Conservation (phyloP, 2,329 filamentous ascomycete genomes). For the Arthroderma sp. region DNA sequence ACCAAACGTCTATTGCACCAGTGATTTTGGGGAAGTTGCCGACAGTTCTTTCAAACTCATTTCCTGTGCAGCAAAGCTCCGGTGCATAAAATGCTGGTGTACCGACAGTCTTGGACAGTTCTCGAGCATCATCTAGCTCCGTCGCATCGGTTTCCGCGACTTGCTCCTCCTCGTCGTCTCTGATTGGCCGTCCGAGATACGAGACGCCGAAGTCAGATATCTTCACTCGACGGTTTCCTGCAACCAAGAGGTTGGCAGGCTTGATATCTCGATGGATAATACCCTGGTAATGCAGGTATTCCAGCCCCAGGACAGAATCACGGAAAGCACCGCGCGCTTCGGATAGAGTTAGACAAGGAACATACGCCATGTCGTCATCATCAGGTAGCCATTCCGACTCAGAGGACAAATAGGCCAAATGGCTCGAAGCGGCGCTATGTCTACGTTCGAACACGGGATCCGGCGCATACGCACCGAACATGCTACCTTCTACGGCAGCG, state of each 20-base stretch:
- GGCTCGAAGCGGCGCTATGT: conserved; percentile 66
- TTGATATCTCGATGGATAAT: conserved; percentile 79
- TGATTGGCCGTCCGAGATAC: conserved; percentile 79
- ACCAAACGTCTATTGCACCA: conserved; percentile 94
- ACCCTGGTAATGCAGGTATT: conserved; percentile 82
- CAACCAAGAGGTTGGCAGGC: conserved; percentile 81
- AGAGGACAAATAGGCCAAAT: conserved; percentile 30
- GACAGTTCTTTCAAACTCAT: conserved; percentile 42
- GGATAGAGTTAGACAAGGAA: conserved; percentile 79
- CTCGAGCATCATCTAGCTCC: conserved; percentile 82
- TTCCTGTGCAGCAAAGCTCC: conserved; percentile 82
- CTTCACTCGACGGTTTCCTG: conserved; percentile 73
- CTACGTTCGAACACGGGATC: conserved; percentile 51
- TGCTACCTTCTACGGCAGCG: conserved; percentile 58
- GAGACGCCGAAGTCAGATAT: conserved; percentile 99
- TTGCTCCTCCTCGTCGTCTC: conserved; percentile 68
- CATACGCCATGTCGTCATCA: conserved; percentile 81
- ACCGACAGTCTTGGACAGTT: conserved; percentile 94
- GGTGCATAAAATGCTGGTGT: conserved; percentile 97
- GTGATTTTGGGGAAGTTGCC: conserved; percentile 59
- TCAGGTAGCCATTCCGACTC: conserved; percentile 31
- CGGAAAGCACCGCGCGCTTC: conserved; percentile 75
- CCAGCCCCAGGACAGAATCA: conserved; percentile 81
- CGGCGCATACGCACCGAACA: conserved; percentile 59
- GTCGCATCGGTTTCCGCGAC: conserved; percentile 69